Evolutionary conservation across 164 flowering plant genomes (phyloP), one percentile per base, ranked within the genome.

Genomic region (Litsea cubeba): DNA sequence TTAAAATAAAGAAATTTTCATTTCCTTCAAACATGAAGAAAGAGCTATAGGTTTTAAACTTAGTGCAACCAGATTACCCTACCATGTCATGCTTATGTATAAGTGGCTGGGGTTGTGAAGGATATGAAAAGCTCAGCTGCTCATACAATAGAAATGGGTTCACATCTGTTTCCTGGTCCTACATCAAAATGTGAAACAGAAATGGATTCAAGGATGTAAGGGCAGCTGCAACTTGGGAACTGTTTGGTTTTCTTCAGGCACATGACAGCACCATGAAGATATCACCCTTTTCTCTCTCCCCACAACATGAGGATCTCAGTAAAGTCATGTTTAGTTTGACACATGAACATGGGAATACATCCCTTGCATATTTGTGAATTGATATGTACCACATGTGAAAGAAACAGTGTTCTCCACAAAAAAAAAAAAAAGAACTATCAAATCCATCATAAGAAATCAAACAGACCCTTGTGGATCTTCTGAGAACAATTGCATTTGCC

Each of bases 61-160:
- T 40, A 10, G 51, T 68, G 70, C 17, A 17, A 51, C 18, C 14
- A 51, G 70, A 26, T 35, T 66, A 58, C 1, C 83, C 73, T 81
- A 92, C 97, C 68, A 88, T 91, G 83, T 95, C 97, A 65, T 97
- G 88, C 84, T 95, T 97, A 70, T 92, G 89, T 77, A 95, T 81
- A 22, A 95, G 97, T 70, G 97, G 93, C 69, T 79, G 97, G 50
- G 92, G 83, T 74, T 92, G 92, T 1, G 97, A 89, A 6, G 97
- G 97, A 75, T 81, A 92, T 71, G 92, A 88, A 64, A 78, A 62
- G 71, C 97, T 91, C 69, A 95, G 85, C 81, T 81, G 84, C 84
- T 90, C 81, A 65, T 92, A 95, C 3, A 92, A 86, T 79, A 87
- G 91, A 74, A 84, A 87, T 25, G 85, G 79, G 71, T 77, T 70